These are phyloP conservation scores for Moricandia moricandioides DNA, from an alignment of 345 rosid species.

Conservation along the genomic window DNA sequence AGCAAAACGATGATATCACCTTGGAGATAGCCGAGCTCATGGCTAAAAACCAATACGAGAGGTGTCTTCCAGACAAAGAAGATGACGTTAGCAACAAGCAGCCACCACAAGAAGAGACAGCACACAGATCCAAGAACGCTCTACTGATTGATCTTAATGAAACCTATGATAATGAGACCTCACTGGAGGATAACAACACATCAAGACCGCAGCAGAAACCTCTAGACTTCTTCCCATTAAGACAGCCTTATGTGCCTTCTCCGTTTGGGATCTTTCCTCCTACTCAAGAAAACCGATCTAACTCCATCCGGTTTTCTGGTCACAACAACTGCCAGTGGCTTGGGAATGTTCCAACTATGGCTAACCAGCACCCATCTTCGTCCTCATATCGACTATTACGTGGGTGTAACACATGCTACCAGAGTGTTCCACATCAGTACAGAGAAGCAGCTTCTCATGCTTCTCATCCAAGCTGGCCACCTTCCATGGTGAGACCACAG, in stretches of 20 bases:
- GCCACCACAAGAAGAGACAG: slow-evolving; percentile 38
- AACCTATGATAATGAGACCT: slow-evolving; percentile 42
- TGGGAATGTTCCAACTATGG: slow-evolving; percentile 41
- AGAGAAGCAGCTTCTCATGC: slow-evolving; percentile 42
- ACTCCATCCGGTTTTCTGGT: slow-evolving; percentile 44
- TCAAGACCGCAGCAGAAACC: slow-evolving; percentile 41
- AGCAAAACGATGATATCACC: slow-evolving; percentile 80
- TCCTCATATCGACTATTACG: slow-evolving; percentile 36
- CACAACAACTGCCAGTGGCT: slow-evolving; percentile 44
- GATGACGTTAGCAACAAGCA: slow-evolving; percentile 35
- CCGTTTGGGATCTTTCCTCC: slow-evolving; percentile 41
- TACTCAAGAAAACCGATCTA: slow-evolving; percentile 44
- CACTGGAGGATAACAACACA: slow-evolving; percentile 40
- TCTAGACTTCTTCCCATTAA: slow-evolving; percentile 44
- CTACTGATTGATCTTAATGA: slow-evolving; percentile 47
- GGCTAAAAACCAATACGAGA: slow-evolving; percentile 89
- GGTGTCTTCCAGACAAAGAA: slow-evolving; percentile 70
- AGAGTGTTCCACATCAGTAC: slow-evolving; percentile 44
- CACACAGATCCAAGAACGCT: slow-evolving; percentile 31
- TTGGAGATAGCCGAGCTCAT: slow-evolving; percentile 94
- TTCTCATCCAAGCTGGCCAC: slow-evolving; percentile 43
- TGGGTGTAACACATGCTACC: slow-evolving; percentile 44
- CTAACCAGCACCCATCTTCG: slow-evolving; percentile 25
- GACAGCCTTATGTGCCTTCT: slow-evolving; percentile 43
- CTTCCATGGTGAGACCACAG: slow-evolving; percentile 45